Base-by-base conservation (phyloP, 305 asterid species). In the Fraxinus nigra region DNA sequence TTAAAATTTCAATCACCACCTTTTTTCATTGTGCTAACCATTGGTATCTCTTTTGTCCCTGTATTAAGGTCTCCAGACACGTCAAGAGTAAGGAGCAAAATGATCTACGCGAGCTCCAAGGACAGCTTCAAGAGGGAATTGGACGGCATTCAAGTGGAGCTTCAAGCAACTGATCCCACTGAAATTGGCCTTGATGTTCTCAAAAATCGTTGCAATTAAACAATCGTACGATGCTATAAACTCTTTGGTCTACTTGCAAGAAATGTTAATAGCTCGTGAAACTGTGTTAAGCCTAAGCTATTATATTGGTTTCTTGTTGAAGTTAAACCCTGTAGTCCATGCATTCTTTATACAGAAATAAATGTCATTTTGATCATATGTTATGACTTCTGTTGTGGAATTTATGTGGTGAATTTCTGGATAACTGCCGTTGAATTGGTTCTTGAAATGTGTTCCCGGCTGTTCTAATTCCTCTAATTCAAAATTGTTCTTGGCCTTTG, bases 81-180 rank as follows among this genome's bases (percentile, higher is more conserved):
- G 43, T 86, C 93, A 28, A 91, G 82, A 86, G 97, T 92, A 48
- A 90, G 97, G 84, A 90, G 87, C 92, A 92, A 92, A 80, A 92
- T 92, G 97, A 91, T 91, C 77, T 92, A 91, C 43, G 97, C 93
- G 2, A 91, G 94, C 90, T 92, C 93, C 46, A 91, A 91, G 89
- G 94, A 91, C 85, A 89, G 97, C 86, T 92, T 92, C 87, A 91
- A 92, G 92, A 91, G 94, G 86, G 93, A 92, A 81, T 76, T 92
- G 13, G 95, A 92, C 34, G 97, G 97, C 65, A 90, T 92, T 82
- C 94, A 92, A 88, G 86, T 92, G 11, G 95, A 92, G 90, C 90
- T 91, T 76, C 95, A 92, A 83, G 97, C 97, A 35, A 92, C 97
- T 26, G 97, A 92, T 79, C 92, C 95, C n/a, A 88, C 92, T 70